phyloP scores from a whole-genome alignment of 441 rosid species.

The Bruguiera hainesii region DNA sequence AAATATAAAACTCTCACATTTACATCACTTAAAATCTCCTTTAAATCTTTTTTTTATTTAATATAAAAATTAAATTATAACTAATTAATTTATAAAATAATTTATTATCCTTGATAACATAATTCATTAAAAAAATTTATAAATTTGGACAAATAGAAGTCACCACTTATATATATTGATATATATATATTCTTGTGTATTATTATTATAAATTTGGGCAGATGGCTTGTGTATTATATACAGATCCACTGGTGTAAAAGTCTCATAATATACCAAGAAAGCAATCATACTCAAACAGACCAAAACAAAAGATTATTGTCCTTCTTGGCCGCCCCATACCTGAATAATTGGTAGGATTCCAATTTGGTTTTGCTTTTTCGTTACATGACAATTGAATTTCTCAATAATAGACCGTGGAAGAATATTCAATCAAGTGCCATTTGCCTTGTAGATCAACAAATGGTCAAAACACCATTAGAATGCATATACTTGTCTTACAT shows the following conservation, averaged over 20 bases:
- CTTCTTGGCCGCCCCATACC: slow-evolving; percentile 38
- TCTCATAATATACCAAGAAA: slow-evolving; percentile 11
- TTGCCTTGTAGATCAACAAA: background rate
- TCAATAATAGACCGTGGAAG: background rate
- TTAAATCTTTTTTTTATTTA: no score
- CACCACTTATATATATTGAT: no score
- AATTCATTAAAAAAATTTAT: no score
- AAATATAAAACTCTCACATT: no score
- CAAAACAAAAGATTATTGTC: slow-evolving; percentile 27
- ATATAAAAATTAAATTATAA: no score
- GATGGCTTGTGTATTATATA: background rate
- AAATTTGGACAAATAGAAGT: no score
- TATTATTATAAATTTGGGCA: background rate
- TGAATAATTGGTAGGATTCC: slow-evolving; percentile 17
- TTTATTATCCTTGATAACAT: no score
- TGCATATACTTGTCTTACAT: background rate
- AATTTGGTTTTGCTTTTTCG: slow-evolving; percentile 9
- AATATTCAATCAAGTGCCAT: slow-evolving; percentile 2
- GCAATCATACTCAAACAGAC: slow-evolving; percentile 35
- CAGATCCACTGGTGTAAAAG: slow-evolving; percentile 11
- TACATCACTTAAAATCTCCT: no score
- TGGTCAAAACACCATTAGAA: background rate
- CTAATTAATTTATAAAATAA: no score
- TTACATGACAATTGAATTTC: background rate
- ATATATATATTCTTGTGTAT: no score